These are phyloP conservation scores for Cyberlindnera subsufficiens DNA, from an alignment of 805 yeast genomes.

Conservation along the genomic window DNA sequence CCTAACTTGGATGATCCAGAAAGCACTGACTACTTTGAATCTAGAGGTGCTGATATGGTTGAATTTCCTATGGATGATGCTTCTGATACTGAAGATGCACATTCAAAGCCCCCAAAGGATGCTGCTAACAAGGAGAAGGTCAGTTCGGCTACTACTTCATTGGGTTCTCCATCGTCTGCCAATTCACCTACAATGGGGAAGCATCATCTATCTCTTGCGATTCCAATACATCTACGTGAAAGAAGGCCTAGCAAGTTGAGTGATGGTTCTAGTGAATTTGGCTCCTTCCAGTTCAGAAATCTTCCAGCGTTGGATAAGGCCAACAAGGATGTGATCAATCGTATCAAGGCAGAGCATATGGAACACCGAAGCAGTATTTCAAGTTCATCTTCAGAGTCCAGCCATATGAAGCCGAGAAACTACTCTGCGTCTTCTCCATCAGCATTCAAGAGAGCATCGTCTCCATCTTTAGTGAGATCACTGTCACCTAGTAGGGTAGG, in stretches of 20 bases:
- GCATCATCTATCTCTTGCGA: conserved; percentile 38
- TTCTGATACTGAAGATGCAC: conserved; percentile 24
- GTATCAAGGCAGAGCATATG: conserved; percentile 78
- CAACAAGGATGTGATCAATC: conserved; percentile 84
- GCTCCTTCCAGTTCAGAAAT: conserved; percentile 87
- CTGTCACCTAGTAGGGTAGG: background rate
- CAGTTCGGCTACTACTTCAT: conserved; percentile 10
- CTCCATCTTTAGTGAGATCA: conserved; percentile 29
- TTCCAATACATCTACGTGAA: conserved; percentile 57
- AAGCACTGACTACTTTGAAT: conserved; percentile 85
- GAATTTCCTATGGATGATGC: conserved; percentile 46
- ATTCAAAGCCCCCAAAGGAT: background rate
- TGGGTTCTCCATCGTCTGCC: conserved; percentile 26
- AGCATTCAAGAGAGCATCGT: conserved; percentile 41
- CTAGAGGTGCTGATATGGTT: conserved; percentile 76
- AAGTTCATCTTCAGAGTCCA: conserved; percentile 31
- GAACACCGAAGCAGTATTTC: conserved; percentile 33
- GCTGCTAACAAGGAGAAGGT: conserved; percentile 3
- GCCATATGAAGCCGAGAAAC: conserved; percentile 22
- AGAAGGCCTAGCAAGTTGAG: conserved; percentile 68
- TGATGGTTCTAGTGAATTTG: conserved; percentile 68
- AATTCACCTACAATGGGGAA: conserved; percentile 26
- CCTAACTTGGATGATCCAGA: conserved; percentile 79
- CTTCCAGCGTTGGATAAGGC: conserved; percentile 88
- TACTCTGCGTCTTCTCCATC: conserved; percentile 27